These are phyloP conservation scores for Trichophyton rubrum DNA, from an alignment of 2,329 filamentous ascomycete species.

Conservation along the genomic window DNA sequence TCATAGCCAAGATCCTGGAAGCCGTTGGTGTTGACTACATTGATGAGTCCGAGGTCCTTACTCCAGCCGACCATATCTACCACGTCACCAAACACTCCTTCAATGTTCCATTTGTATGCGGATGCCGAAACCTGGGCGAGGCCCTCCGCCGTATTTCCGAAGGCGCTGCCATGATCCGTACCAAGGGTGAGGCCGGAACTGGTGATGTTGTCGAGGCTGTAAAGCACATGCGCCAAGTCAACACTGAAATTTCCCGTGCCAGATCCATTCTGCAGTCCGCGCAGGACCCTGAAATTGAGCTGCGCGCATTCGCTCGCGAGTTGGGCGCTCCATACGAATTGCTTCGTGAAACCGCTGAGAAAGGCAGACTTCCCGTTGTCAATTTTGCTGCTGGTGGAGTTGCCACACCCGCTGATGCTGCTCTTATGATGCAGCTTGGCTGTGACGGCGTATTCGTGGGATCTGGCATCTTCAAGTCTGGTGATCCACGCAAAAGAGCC, in stretches of 20 bases:
- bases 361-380: slow-evolving; percentile 82
- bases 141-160: slow-evolving; percentile 81
- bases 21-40: slow-evolving; percentile 93
- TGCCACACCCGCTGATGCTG: slow-evolving; percentile 96
- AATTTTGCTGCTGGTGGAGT: slow-evolving; percentile 98
- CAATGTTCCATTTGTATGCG: slow-evolving; percentile 85
- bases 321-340: slow-evolving; percentile 66
- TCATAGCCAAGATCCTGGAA: slow-evolving; percentile 58
- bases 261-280: slow-evolving; percentile 37
- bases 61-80: slow-evolving; percentile 77
- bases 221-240: slow-evolving; percentile 87
- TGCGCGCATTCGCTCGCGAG: slow-evolving; percentile 69
- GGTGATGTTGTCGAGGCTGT: slow-evolving; percentile 96
- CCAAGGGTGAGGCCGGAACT: slow-evolving; percentile 94
- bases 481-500: slow-evolving; percentile 77
- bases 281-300: slow-evolving; percentile 49
- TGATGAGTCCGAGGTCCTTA: slow-evolving; percentile 95
- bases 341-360: slow-evolving; percentile 72
- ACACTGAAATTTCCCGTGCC: slow-evolving; percentile 65
- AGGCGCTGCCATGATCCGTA: slow-evolving; percentile 96
- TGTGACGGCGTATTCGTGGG: slow-evolving; percentile 98
- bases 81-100: slow-evolving; percentile 84
- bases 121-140: slow-evolving; percentile 87
- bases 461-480: slow-evolving; percentile 93
- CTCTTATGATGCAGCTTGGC: slow-evolving; percentile 97